phyloP scores from a whole-genome alignment of 768 basidiomycete species.

The Dendrothele bispora region DNA sequence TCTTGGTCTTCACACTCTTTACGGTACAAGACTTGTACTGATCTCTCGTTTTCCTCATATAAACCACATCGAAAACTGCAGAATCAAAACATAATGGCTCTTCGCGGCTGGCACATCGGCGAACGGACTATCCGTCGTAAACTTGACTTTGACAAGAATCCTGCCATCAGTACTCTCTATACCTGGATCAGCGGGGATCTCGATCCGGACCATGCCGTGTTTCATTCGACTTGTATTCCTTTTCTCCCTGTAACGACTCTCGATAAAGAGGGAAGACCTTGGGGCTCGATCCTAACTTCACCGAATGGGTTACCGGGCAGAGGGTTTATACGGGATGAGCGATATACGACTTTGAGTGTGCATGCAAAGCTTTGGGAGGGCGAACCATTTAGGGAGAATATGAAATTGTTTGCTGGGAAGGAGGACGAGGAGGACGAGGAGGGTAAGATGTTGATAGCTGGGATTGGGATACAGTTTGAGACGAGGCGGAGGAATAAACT shows the following conservation, averaged over 20 bases:
- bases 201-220: constrained; percentile 46
- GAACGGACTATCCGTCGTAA: constrained; percentile 50
- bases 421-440: too few species aligned
- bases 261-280: constrained; percentile 51
- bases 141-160: constrained; percentile 39
- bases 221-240: constrained; percentile 47
- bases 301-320: constrained; percentile 33
- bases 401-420: constrained; percentile 17
- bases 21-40: too few species aligned
- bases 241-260: constrained; percentile 60
- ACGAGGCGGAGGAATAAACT: constrained; percentile 65
- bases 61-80: too few species aligned
- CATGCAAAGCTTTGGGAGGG: constrained; percentile 45
- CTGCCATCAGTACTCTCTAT: constrained; percentile 33
- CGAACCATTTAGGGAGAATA: constrained; percentile 50
- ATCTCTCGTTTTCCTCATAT: too few species aligned
- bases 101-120: constrained; percentile 52
- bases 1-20: too few species aligned
- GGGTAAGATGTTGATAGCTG: constrained; percentile 46
- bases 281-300: constrained; percentile 56
- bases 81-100: too few species aligned
- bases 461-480: constrained; percentile 58
- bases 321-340: constrained; percentile 43
- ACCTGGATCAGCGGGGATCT: constrained; percentile 44
- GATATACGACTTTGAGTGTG: constrained; percentile 36